Evolutionary conservation across 176 grass and related monocot genomes (phyloP).

Genomic region (Aegilops umbellulata): DNA sequence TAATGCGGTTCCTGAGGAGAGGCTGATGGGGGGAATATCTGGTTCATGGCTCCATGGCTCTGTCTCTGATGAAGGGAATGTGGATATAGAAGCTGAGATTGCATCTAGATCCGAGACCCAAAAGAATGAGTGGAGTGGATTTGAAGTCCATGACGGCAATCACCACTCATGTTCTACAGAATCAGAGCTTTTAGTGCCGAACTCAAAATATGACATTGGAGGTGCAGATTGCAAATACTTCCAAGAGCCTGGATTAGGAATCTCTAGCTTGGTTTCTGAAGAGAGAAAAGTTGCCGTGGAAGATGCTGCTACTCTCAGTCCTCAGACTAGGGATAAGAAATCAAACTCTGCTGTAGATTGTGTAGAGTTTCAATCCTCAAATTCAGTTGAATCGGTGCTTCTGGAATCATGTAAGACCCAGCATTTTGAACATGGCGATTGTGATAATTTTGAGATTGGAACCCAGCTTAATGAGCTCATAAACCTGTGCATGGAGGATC

Average conservation of each 20-base stretch:
- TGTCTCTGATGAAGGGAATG: neutral
- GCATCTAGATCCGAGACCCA: neutral
- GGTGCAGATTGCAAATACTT: neutral
- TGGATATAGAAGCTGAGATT: neutral
- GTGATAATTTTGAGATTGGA: conserved; percentile 64
- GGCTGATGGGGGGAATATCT: neutral
- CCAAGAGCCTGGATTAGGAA: neutral
- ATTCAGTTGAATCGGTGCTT: conserved; percentile 45
- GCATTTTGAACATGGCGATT: conserved; percentile 23
- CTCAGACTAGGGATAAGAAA: neutral
- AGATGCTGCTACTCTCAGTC: neutral
- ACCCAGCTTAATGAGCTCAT: conserved; percentile 91
- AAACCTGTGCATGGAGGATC: conserved; percentile 59
- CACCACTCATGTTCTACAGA: conserved; percentile 9
- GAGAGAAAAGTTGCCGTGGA: conserved; percentile 20
- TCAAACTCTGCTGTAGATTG: neutral
- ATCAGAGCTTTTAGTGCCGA: neutral
- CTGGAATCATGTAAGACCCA: conserved; percentile 12
- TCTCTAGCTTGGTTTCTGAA: conserved; percentile 22
- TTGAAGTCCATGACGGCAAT: neutral
- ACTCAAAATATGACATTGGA: conserved; percentile 14
- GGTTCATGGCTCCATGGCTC: neutral
- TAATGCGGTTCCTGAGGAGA: neutral
- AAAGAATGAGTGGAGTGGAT: neutral
- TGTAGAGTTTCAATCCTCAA: conserved; percentile 16